Evolutionary conservation across 139 green algal species (phyloP).

Genomic region (Picochlorum sp.): DNA sequence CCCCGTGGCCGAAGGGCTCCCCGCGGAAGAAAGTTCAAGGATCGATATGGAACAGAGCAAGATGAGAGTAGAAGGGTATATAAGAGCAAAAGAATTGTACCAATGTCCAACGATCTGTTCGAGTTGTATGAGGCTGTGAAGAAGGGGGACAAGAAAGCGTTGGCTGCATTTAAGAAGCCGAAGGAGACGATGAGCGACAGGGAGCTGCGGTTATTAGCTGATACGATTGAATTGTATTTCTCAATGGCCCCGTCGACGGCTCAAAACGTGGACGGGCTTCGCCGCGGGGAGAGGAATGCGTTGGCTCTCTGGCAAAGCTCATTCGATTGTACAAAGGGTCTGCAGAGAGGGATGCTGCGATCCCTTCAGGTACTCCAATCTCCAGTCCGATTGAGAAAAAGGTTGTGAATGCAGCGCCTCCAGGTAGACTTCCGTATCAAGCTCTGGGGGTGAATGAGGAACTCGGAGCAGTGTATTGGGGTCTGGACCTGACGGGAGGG

Average conservation of each 20-base stretch:
- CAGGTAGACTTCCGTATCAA: conserved; percentile 25
- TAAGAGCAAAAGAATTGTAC: not conserved
- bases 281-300: not conserved
- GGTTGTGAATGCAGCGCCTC: conserved; percentile 25
- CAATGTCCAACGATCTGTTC: not conserved
- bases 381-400: not conserved
- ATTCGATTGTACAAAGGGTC: conserved; percentile 1
- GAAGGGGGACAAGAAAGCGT: not conserved
- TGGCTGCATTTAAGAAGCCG: not conserved
- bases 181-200: not conserved
- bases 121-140: conserved; percentile 2
- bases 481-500: conserved; percentile 24
- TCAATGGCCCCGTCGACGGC: not conserved
- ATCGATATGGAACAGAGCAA: no score
- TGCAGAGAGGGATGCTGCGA: not conserved
- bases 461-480: conserved; percentile 18
- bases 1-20: no score
- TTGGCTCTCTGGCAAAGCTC: not conserved
- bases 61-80: not conserved
- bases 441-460: conserved; percentile 26
- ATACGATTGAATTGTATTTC: not conserved
- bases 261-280: not conserved
- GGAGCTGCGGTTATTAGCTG: not conserved
- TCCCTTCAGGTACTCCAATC: not conserved
- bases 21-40: no score